Percentiles rank a stretch among this genome's conserved stretches.
phyloP scores from a whole-genome alignment of 108 stramenopile species.

The Schizochytrium sp. region DNA sequence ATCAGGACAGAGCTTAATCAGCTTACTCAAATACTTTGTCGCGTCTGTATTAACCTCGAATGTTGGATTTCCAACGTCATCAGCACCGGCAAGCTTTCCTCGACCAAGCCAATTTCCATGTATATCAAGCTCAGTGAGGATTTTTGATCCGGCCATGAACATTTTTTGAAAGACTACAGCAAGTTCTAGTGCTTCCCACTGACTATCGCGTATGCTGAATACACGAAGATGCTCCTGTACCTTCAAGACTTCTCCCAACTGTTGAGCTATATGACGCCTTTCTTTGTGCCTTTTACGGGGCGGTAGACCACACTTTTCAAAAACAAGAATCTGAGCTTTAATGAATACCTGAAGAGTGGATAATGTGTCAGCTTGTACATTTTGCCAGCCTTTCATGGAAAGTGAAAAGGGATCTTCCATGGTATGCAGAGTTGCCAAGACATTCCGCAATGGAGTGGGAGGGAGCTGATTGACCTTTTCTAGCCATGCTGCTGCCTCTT shows the following conservation, averaged over 20 bases:
- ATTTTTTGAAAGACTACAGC: not conserved
- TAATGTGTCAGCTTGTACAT: not conserved
- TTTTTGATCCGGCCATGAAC: not conserved
- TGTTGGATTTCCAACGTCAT: not conserved
- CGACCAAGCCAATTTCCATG: not conserved
- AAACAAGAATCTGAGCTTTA: not conserved
- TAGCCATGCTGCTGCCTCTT: not conserved
- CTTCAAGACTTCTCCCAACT: not conserved
- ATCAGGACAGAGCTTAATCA: not conserved
- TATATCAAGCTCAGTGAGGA: not conserved
- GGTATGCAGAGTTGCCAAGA: not conserved
- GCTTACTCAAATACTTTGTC: not conserved
- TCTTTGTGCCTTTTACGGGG: not conserved
- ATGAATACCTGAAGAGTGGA: not conserved
- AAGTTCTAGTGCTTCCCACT: not conserved
- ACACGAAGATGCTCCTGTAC: not conserved
- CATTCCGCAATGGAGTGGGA: not conserved
- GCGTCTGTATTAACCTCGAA: not conserved
- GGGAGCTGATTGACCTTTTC: not conserved
- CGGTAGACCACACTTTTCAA: not conserved
- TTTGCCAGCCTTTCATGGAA: not conserved
- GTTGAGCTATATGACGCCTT: not conserved
- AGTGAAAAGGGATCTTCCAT: slow-evolving; percentile 10
- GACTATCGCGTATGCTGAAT: not conserved
- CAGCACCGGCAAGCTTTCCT: not conserved